phyloP scores from a whole-genome alignment of 148 eudicot genomes.

The Talinum fruticosum region DNA sequence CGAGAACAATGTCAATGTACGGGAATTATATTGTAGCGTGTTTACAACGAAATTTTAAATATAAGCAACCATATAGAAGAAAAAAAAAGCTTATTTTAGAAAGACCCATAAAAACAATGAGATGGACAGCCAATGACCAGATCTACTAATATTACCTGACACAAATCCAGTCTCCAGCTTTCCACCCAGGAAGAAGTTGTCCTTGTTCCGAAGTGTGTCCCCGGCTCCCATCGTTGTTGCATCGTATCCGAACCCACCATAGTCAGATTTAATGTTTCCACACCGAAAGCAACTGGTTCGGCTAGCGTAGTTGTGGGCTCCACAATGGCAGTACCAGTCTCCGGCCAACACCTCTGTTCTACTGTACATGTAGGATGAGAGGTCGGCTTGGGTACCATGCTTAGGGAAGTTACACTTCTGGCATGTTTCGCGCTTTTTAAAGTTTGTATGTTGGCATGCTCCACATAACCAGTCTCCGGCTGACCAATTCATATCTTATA shows the following conservation, averaged over 20 bases:
- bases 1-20: neutral
- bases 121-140: no score
- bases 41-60: no score
- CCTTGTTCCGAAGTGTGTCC: conserved; percentile 34
- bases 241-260: conserved; percentile 38
- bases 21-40: no score
- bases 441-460: conserved; percentile 79
- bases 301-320: conserved; percentile 83
- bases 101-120: no score
- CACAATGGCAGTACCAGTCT: conserved; percentile 85
- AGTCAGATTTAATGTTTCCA: conserved; percentile 49
- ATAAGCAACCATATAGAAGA: neutral
- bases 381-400: conserved; percentile 45
- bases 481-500: conserved; percentile 50
- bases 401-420: conserved; percentile 75
- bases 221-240: conserved; percentile 33
- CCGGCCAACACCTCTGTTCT: conserved; percentile 59
- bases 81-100: no score
- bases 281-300: conserved; percentile 67
- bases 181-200: conserved; percentile 68
- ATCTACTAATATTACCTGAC: conserved; percentile 51
- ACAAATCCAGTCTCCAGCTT: conserved; percentile 92
- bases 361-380: conserved; percentile 34
- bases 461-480: conserved; percentile 96
- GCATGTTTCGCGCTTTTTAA: conserved; percentile 84